A percentile compares a stretch with the other conserved stretches of the same genome.
Evolutionary conservation across 139 green algal genomes (phyloP).

Genomic region (Chlorella sp.): DNA sequence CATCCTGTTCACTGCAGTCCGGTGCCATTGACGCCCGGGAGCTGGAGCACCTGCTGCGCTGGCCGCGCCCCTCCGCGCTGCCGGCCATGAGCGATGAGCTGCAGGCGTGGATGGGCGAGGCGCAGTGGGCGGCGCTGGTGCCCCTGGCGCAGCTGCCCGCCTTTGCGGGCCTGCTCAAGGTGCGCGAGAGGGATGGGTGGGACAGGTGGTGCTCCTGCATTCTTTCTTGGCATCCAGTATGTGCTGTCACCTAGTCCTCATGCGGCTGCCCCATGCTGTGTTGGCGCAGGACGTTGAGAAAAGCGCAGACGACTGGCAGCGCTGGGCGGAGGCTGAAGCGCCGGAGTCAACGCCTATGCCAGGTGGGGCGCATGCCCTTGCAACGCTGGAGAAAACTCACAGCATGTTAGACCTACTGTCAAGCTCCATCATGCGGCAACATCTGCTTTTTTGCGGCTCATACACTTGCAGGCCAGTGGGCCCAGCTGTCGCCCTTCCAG

Average conservation of each 20-base stretch:
- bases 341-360: constrained; percentile 88
- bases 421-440: not conserved
- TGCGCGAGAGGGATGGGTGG: too few species aligned
- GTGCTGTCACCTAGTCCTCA: too few species aligned
- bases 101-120: constrained; percentile 79
- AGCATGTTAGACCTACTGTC: not conserved
- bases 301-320: constrained; percentile 79
- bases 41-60: constrained; percentile 80
- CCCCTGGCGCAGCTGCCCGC: constrained; percentile 46
- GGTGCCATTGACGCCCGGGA: constrained; percentile 70
- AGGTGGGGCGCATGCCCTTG: constrained; percentile 24
- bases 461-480: constrained; percentile 76
- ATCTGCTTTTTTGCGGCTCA: too few species aligned
- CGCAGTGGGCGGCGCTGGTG: constrained; percentile 56
- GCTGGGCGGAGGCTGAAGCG: constrained; percentile 88
- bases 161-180: constrained; percentile 68
- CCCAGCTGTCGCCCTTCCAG: constrained; percentile 85
- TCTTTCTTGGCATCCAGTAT: too few species aligned
- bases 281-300: constrained; percentile 83
- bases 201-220: too few species aligned
- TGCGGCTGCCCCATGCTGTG: too few species aligned
- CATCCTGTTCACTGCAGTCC: constrained; percentile 50
- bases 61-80: constrained; percentile 16
- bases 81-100: constrained; percentile 65
- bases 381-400: not conserved